Evolutionary conservation across 1,284 basidiomycete genomes (phyloP), one percentile per base, ranked within the genome.

Genomic region (Fomitopsis betulina): DNA sequence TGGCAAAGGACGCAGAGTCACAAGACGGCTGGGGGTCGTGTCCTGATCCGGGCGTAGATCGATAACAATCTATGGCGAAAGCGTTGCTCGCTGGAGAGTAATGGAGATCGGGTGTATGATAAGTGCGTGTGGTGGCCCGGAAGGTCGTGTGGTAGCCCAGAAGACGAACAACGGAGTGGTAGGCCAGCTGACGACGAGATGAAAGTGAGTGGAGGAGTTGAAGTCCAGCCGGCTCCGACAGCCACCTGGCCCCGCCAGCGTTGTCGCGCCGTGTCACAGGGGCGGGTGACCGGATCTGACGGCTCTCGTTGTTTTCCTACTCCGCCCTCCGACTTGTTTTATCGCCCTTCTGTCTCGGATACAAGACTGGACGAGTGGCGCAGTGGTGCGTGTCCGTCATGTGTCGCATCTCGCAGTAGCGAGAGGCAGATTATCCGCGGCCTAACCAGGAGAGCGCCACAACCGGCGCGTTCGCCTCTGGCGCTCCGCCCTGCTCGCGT

Each of bases 1-100:
- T 56, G 61, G 49, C 43, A 57, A 62, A 62, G 40, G 57, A 53
- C 53, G 55, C 58, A 52, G 59, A 58, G 67, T 68, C 65, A 69
- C 66, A 71, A 63, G 67, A 68, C 63, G 63, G 57, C 37, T 30
- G 42, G 49, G 47, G 47, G 53, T 57, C 42, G 53, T 43, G 37
- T 61, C 63, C 61, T 67, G 67, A 68, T 67, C 67, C 68, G 68
- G 68, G 58, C 53, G 53, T 62, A 60, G 63, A 66, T 67, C 63
- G 70, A 71, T 70, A 69, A 69, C 49, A 60, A 65, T 64, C 68
- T 63, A 62, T 59, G 30, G 47, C 37, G 7, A 5, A 21, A 47
- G n/a, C 45, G 35, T 37, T 37, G 35, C 35, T 37, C 35, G 54
- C 53, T 13, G 38, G 55, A 58, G 54, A 53, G 62, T 19, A 61